These are phyloP conservation scores for Pythium dissotocum DNA, from an alignment of 352 stramenopile genomes.

Conservation along the genomic window DNA sequence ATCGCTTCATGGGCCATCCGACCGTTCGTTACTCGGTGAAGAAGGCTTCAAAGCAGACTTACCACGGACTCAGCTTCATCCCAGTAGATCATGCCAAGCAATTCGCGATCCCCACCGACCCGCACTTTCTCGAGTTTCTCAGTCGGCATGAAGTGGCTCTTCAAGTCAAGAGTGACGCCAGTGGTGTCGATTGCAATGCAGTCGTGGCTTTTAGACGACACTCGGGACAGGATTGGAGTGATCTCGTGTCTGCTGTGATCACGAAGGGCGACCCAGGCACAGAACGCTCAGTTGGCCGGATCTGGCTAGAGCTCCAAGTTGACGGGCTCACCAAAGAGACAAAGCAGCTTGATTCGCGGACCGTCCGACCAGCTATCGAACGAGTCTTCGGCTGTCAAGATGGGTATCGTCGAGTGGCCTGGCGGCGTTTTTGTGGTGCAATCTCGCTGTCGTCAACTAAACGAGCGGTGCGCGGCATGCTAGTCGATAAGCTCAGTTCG, in stretches of 20 bases:
- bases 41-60: background rate
- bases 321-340: background rate
- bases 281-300: background rate
- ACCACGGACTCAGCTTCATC: conserved; percentile 4
- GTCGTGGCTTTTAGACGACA: background rate
- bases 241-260: background rate
- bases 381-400: conserved; percentile 3
- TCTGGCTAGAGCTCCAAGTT: background rate
- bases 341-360: background rate
- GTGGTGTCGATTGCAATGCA: background rate
- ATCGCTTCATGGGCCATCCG: conserved; percentile 25
- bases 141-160: conserved; percentile 11
- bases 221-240: background rate
- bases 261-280: background rate
- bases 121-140: conserved; percentile 9
- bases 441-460: conserved; percentile 28
- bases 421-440: conserved; percentile 25
- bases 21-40: conserved; percentile 7
- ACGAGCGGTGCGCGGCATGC: conserved; percentile 16
- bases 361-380: background rate
- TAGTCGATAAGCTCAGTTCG: background rate
- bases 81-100: background rate
- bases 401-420: conserved; percentile 8
- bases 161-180: background rate
- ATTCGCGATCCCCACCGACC: conserved; percentile 9